A percentile compares a stretch with the other conserved stretches of the same genome.
Evolutionary conservation across 495 filamentous ascomycete genomes (phyloP).

Genomic region (Podospora conica): DNA sequence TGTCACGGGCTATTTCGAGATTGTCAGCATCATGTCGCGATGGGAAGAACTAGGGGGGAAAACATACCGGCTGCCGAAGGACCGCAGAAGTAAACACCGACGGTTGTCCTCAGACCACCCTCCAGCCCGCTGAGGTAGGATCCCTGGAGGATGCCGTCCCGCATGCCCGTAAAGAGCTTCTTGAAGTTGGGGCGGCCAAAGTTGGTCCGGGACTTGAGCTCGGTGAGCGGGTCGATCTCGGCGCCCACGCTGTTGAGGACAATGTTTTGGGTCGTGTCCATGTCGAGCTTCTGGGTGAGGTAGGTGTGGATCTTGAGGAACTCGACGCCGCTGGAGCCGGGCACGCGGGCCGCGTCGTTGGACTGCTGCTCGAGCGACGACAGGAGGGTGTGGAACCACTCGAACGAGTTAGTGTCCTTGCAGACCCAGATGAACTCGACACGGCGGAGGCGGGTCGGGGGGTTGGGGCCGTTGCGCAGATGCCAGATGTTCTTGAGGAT

Average conservation of each 20-base stretch:
- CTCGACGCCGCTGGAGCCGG: conserved; percentile 61
- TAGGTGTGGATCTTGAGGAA: conserved; percentile 99
- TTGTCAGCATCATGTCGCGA: background rate
- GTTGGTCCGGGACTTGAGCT: conserved; percentile 83
- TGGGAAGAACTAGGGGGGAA: background rate
- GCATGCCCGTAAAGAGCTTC: conserved; percentile 76
- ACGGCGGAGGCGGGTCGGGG: conserved; percentile 78
- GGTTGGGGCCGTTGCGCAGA: conserved; percentile 75
- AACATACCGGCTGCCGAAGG: conserved; percentile 45
- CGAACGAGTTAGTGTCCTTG: conserved; percentile 91
- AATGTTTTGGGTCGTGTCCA: conserved; percentile 91
- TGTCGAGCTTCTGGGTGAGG: conserved; percentile 86
- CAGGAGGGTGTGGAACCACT: conserved; percentile 96
- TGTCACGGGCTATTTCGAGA: conserved; percentile 41
- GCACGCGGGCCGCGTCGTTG: conserved; percentile 22
- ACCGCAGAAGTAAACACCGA: conserved; percentile 98
- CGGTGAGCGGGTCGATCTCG: conserved; percentile 82
- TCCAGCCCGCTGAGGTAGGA: conserved; percentile 81
- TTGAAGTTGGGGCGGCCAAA: conserved; percentile 92
- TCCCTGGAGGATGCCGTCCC: conserved; percentile 75
- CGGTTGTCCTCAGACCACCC: conserved; percentile 64
- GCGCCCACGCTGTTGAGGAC: conserved; percentile 90
- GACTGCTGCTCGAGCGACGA: conserved; percentile 87
- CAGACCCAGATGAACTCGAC: conserved; percentile 99
- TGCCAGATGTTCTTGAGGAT: conserved; percentile 99